phyloP scores from a whole-genome alignment of 441 rosid genomes.

The Macaranga tanarius region DNA sequence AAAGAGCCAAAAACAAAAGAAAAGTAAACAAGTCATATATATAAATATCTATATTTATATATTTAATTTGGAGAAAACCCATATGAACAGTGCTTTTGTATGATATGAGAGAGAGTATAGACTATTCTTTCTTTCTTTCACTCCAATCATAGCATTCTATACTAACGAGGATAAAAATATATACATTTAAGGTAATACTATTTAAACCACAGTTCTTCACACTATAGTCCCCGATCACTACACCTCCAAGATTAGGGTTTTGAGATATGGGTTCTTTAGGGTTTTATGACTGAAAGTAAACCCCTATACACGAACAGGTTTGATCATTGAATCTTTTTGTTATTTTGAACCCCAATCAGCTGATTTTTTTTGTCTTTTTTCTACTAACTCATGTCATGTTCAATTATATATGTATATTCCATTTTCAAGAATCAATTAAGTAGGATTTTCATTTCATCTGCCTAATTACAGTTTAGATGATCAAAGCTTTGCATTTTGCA shows the following conservation, averaged over 20 bases:
- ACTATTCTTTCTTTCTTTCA: slow-evolving; percentile 8
- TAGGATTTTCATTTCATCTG: neutral
- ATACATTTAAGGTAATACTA: slow-evolving; percentile 14
- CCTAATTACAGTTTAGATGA: neutral
- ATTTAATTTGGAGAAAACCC: slow-evolving; percentile 30
- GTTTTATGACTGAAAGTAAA: slow-evolving; percentile 21
- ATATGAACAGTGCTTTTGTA: slow-evolving; percentile 33
- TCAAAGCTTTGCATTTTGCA: neutral
- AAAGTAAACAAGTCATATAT: slow-evolving; percentile 27
- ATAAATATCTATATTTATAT: neutral
- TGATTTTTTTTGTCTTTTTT: neutral
- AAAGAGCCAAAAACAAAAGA: slow-evolving; percentile 34
- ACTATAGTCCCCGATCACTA: neutral
- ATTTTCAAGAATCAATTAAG: slow-evolving; percentile 7
- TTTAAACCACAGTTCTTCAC: slow-evolving; percentile 5
- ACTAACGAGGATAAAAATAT: slow-evolving; percentile 14
- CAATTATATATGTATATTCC: neutral
- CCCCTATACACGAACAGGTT: neutral
- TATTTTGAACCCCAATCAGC: neutral
- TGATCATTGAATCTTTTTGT: neutral
- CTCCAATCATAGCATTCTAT: slow-evolving; percentile 11
- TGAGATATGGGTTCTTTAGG: slow-evolving; percentile 30
- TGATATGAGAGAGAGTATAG: slow-evolving; percentile 26
- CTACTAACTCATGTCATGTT: neutral
- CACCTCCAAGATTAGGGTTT: slow-evolving; percentile 38